A percentile compares a stretch with the other conserved stretches of the same genome.
Conservation (phyloP, 768 basidiomycete species). For the Psilocybe tampanensis region DNA sequence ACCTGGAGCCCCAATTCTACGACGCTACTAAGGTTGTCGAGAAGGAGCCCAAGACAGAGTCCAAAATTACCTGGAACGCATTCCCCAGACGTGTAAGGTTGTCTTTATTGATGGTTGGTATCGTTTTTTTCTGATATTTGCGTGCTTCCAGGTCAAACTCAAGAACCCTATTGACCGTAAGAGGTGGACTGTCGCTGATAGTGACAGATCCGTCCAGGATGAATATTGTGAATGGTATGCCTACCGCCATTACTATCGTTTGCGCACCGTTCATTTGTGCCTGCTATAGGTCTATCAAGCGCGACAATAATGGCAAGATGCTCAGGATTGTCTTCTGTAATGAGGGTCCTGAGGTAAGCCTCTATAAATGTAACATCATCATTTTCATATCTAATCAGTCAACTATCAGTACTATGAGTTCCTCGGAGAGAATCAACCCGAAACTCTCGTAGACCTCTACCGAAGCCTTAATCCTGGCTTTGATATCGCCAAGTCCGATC, state of each 20-base stretch:
- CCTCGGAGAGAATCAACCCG: background rate
- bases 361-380: background rate
- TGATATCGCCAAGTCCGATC: background rate
- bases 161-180: background rate
- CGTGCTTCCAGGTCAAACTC: background rate
- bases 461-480: conserved; percentile 1
- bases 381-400: background rate
- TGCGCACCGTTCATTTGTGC: background rate
- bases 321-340: conserved; percentile 3
- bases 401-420: background rate
- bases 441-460: background rate
- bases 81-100: background rate
- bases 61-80: conserved; percentile 2
- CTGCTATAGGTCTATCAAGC: conserved; percentile 1
- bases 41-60: background rate
- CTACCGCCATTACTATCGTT: background rate
- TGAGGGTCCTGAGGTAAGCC: conserved; percentile 3
- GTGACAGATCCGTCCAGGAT: background rate
- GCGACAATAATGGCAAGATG: background rate
- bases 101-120: background rate
- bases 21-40: background rate
- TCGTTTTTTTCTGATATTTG: background rate
- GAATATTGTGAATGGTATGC: conserved; percentile 5
- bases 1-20: conserved; percentile 2
- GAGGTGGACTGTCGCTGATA: background rate